Percentiles rank a stretch among this genome's conserved stretches.
Evolutionary conservation across 2,329 filamentous ascomycete genomes (phyloP).

Genomic region (Trichoderma semiorbis): DNA sequence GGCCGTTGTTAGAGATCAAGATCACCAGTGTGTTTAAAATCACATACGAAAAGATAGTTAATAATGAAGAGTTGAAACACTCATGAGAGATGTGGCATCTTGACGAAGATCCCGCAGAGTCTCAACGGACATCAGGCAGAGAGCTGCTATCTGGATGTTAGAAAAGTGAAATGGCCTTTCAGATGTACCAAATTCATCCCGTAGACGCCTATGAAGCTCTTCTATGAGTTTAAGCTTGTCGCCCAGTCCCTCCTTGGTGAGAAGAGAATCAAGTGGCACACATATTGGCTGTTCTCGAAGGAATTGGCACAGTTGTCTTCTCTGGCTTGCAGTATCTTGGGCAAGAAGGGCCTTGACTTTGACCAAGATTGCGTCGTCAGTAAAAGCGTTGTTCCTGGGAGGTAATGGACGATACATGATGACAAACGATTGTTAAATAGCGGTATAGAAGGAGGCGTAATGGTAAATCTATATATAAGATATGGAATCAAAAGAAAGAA

Average conservation of each 20-base stretch:
- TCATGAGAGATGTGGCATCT: neutral
- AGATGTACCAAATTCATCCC: neutral
- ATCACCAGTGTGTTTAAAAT: neutral
- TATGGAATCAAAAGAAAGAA: too few species aligned
- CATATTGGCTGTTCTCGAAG: neutral
- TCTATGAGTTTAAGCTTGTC: neutral
- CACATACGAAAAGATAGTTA: neutral
- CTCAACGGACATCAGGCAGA: neutral
- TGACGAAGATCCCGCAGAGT: neutral
- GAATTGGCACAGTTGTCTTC: too few species aligned
- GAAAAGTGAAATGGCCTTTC: neutral
- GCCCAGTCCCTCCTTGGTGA: neutral
- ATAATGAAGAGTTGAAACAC: neutral
- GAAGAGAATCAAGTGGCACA: neutral
- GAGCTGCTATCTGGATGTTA: neutral
- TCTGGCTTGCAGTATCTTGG: too few species aligned
- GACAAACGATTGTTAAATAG: too few species aligned
- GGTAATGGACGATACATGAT: too few species aligned
- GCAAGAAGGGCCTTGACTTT: too few species aligned
- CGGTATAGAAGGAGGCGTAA: too few species aligned
- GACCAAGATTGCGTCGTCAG: too few species aligned
- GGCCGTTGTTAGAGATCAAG: neutral
- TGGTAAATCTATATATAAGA: too few species aligned
- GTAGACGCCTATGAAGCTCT: neutral
- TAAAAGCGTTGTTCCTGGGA: rapidly evolving